These are phyloP conservation scores for Chaetomium globosum DNA, from an alignment of 2,329 filamentous ascomycete species.

Conservation along the genomic window DNA sequence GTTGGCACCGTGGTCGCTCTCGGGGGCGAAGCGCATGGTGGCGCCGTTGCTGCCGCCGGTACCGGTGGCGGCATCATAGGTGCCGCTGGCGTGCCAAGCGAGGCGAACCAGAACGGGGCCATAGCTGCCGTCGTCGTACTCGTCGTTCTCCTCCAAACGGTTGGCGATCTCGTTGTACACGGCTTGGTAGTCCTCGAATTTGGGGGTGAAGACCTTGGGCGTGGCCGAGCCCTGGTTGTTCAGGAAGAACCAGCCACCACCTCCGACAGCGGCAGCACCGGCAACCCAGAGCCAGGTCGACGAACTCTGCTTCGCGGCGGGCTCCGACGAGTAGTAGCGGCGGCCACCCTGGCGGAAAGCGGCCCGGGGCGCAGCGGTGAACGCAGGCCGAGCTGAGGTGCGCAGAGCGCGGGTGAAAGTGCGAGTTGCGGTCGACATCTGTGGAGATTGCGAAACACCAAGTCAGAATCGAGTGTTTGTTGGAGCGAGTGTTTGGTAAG, in stretches of 20 bases:
- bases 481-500: neutral
- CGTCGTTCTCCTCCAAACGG: conserved; percentile 81
- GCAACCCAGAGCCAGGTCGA: conserved; percentile 58
- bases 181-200: conserved; percentile 87
- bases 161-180: conserved; percentile 87
- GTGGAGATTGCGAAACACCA: conserved; percentile 20
- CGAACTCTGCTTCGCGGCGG: conserved; percentile 52
- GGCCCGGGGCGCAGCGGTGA: conserved; percentile 63
- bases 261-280: conserved; percentile 61
- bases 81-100: conserved; percentile 93
- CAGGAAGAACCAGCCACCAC: conserved; percentile 68
- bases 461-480: conserved; percentile 23
- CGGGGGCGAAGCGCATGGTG: conserved; percentile 93
- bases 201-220: conserved; percentile 68
- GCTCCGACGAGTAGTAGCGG: conserved; percentile 77
- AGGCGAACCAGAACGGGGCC: conserved; percentile 87
- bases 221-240: conserved; percentile 55
- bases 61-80: conserved; percentile 82
- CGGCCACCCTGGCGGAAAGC: conserved; percentile 73
- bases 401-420: conserved; percentile 63
- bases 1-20: conserved; percentile 89
- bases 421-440: conserved; percentile 55
- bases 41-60: conserved; percentile 96
- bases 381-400: conserved; percentile 59
- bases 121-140: conserved; percentile 96